Percentiles rank a stretch among this genome's conserved stretches.
phyloP scores from a whole-genome alignment of 202 grass and related monocot genomes.

The Musa balbisiana region DNA sequence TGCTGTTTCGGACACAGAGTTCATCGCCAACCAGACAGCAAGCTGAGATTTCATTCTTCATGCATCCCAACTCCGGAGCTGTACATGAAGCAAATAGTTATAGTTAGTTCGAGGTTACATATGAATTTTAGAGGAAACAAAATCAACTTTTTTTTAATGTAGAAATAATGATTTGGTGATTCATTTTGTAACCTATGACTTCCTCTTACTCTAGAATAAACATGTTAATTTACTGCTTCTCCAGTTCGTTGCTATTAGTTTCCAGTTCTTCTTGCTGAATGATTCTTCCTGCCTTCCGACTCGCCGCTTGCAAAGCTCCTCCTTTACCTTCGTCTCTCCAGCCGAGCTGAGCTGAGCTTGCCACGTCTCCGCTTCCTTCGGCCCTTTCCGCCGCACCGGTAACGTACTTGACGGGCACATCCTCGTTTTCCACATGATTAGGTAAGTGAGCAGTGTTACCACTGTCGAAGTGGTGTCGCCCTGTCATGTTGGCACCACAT shows the following conservation, averaged over 20 bases:
- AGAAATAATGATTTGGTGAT: neutral
- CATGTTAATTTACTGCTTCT: no score
- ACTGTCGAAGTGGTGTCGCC: no score
- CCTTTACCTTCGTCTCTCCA: neutral
- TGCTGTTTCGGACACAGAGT: slow-evolving; percentile 64
- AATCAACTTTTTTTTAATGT: neutral
- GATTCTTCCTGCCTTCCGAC: neutral
- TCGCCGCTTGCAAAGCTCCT: neutral
- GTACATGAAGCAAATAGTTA: neutral
- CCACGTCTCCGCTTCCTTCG: no score
- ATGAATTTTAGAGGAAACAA: neutral
- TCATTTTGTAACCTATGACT: neutral
- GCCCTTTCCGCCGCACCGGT: no score
- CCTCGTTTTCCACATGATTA: no score
- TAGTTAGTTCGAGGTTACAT: neutral
- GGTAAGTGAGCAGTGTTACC: no score
- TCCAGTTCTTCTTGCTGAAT: neutral
- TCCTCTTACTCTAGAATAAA: no score
- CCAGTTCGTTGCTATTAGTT: neutral
- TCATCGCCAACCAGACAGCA: neutral
- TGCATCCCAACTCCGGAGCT: neutral
- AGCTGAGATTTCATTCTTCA: slow-evolving; percentile 5
- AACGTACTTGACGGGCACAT: no score
- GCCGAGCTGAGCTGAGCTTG: neutral
- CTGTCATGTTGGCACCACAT: neutral